Percentiles rank a stretch among this genome's conserved stretches.
Evolutionary conservation across 177 flowering plant species (phyloP).

Genomic region (Vitis hybrid): DNA sequence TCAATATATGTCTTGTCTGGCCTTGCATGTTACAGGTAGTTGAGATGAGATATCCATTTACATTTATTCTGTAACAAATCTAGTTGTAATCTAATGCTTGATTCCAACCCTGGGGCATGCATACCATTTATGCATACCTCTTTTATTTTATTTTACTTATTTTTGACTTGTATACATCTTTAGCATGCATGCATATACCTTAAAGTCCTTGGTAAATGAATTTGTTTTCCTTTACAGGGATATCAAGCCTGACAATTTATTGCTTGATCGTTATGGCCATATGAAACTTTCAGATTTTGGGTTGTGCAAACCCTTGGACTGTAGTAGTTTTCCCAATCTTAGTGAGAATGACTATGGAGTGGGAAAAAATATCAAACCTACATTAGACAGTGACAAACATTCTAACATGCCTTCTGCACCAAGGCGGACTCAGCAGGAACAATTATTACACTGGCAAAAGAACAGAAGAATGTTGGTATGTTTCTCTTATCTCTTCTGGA

Average conservation of each 20-base stretch:
- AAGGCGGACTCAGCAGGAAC: slow-evolving; percentile 58
- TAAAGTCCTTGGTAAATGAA: neutral
- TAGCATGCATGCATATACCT: neutral
- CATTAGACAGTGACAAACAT: slow-evolving; percentile 26
- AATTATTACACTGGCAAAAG: slow-evolving; percentile 58
- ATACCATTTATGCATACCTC: too few species aligned
- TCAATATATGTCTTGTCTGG: too few species aligned
- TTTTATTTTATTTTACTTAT: neutral
- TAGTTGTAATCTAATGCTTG: too few species aligned
- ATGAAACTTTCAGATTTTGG: slow-evolving; percentile 75
- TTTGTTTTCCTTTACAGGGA: slow-evolving; percentile 37
- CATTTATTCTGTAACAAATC: too few species aligned
- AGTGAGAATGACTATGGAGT: slow-evolving; percentile 34
- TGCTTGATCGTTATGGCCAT: slow-evolving; percentile 63
- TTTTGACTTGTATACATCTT: too few species aligned
- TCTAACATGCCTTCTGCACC: slow-evolving; percentile 24
- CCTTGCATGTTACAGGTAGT: too few species aligned
- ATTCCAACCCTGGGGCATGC: too few species aligned
- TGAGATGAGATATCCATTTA: too few species aligned
- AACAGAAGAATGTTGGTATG: slow-evolving; percentile 57
- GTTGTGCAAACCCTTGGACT: slow-evolving; percentile 57
- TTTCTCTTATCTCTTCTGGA: slow-evolving; percentile 4
- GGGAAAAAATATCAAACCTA: slow-evolving; percentile 22
- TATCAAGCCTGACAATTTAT: slow-evolving; percentile 68
- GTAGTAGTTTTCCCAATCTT: slow-evolving; percentile 52